phyloP scores from a whole-genome alignment of 768 basidiomycete species.

The Clavaria fumosa region DNA sequence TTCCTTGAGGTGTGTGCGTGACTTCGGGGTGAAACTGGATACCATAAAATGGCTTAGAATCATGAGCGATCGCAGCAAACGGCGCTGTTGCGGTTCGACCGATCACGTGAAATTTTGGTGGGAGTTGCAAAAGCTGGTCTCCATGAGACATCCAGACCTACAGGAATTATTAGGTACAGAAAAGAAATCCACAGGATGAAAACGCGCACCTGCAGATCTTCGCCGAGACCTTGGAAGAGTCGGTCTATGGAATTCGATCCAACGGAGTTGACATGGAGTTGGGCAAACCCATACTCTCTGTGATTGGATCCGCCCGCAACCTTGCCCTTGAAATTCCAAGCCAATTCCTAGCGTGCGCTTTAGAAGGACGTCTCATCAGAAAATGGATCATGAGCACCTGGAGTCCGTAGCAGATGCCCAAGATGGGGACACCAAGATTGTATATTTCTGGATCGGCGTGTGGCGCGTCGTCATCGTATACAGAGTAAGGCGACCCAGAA shows the following conservation, averaged over 20 bases:
- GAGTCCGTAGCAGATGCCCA: slow-evolving; percentile 96
- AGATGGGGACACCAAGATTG: slow-evolving; percentile 73
- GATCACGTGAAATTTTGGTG: slow-evolving; percentile 74
- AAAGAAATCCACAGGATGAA: neutral
- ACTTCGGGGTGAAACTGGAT: slow-evolving; percentile 99
- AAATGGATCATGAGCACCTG: too few relatives aligned
- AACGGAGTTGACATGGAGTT: slow-evolving; percentile 54
- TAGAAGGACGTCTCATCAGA: too few relatives aligned
- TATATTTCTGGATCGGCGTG: slow-evolving; percentile 90
- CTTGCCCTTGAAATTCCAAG: slow-evolving; percentile 71
- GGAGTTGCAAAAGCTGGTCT: slow-evolving; percentile 75
- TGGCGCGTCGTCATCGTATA: slow-evolving; percentile 85
- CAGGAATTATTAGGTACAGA: too few relatives aligned
- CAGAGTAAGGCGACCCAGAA: slow-evolving; percentile 96
- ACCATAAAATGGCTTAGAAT: slow-evolving; percentile 79
- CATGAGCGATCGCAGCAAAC: slow-evolving; percentile 85
- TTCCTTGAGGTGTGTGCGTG: slow-evolving; percentile 82
- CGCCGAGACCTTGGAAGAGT: slow-evolving; percentile 77
- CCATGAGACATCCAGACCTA: slow-evolving; percentile 99
- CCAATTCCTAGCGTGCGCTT: slow-evolving; percentile 58
- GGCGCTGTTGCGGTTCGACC: slow-evolving; percentile 80
- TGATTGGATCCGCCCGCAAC: slow-evolving; percentile 80
- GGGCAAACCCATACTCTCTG: slow-evolving; percentile 90
- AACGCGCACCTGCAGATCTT: slow-evolving; percentile 66
- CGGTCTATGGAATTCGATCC: slow-evolving; percentile 43